Conservation (phyloP, 1,139 yeast species). For the Sugiyamaella neomexicana region DNA sequence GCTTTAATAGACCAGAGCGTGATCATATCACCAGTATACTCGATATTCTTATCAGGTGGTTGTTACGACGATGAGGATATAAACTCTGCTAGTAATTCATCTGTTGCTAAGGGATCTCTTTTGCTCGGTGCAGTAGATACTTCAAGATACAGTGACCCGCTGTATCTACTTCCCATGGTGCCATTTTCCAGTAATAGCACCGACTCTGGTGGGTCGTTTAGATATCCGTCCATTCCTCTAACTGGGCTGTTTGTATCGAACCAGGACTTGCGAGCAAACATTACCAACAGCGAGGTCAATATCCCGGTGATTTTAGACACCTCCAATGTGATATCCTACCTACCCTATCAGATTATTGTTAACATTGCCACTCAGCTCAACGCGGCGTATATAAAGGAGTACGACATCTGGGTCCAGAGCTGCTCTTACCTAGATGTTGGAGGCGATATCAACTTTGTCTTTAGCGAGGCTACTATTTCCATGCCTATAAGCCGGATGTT, state of each 20-base stretch:
- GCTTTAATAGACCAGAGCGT: conserved; percentile 20
- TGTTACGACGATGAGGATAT: conserved; percentile 3
- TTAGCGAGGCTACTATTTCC: conserved; percentile 54
- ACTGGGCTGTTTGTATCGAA: conserved; percentile 53
- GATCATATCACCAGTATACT: conserved; percentile 23
- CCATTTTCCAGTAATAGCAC: conserved; percentile 15
- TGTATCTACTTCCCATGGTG: conserved; percentile 29
- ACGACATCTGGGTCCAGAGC: conserved; percentile 63
- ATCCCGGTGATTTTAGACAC: conserved; percentile 66
- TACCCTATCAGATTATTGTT: conserved; percentile 62
- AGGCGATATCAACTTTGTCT: conserved; percentile 56
- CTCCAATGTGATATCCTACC: conserved; percentile 50
- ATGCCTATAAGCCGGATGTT: conserved; percentile 58
- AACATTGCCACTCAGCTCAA: conserved; percentile 72
- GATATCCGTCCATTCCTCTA: conserved; percentile 57
- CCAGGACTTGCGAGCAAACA: conserved; percentile 43
- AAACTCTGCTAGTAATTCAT: background rate
- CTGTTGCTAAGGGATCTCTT: conserved; percentile 20
- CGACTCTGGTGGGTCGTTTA: conserved; percentile 19
- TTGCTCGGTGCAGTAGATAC: conserved; percentile 32
- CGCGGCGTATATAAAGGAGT: conserved; percentile 58
- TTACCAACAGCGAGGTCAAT: conserved; percentile 39
- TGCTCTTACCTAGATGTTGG: conserved; percentile 54
- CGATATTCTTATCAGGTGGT: conserved; percentile 22
- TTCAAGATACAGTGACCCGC: conserved; percentile 22